Percentiles rank a stretch among this genome's conserved stretches.
These are phyloP conservation scores for Trypanosoma scelopori DNA, from an alignment of 208 protist genomes.

Conservation along the genomic window DNA sequence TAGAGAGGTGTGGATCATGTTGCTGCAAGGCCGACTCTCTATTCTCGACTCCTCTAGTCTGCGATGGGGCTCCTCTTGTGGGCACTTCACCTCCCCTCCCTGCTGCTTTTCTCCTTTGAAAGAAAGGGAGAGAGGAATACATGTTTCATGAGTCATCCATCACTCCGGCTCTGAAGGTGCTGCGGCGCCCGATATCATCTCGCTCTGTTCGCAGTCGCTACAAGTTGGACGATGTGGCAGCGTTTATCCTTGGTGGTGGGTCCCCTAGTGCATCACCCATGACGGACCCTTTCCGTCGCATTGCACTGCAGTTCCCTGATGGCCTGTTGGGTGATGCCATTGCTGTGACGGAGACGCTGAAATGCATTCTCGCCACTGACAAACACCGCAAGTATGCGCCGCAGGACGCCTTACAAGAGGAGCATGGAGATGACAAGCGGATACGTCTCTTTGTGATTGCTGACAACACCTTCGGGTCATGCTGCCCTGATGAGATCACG, in stretches of 20 bases:
- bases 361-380: constrained; percentile 39
- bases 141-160: constrained; percentile 84
- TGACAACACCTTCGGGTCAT: constrained; percentile 91
- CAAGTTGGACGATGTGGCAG: constrained; percentile 28
- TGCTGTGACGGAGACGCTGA: constrained; percentile 50
- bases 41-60: no score
- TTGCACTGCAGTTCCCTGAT: constrained; percentile 92
- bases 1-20: no score
- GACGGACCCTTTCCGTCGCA: constrained; percentile 29
- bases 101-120: not conserved
- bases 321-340: constrained; percentile 73
- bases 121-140: not conserved
- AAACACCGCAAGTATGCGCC: constrained; percentile 30
- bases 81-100: not conserved
- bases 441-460: constrained; percentile 79
- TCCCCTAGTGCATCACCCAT: constrained; percentile 1
- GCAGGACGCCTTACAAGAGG: not conserved
- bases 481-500: constrained; percentile 91
- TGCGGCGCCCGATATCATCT: constrained; percentile 27
- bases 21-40: no score
- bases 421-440: constrained; percentile 4
- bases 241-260: constrained; percentile 32
- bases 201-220: constrained; percentile 20
- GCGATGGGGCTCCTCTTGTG: no score
- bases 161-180: constrained; percentile 44